Conservation (phyloP, 2,329 filamentous ascomycete genomes). For the Furcasterigmium sp. region DNA sequence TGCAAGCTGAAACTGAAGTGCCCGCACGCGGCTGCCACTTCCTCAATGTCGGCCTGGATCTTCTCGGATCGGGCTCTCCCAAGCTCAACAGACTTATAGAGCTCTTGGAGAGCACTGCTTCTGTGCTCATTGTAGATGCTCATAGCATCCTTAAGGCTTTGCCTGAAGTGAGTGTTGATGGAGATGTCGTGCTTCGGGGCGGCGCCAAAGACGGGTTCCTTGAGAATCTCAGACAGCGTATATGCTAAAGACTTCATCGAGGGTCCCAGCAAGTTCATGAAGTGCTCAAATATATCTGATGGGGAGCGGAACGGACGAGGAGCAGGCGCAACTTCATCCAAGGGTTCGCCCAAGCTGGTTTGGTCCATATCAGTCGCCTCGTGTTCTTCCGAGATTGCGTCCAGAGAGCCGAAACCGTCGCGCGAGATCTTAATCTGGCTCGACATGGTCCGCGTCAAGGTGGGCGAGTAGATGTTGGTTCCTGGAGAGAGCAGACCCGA, state of each 20-base stretch:
- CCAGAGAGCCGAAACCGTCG: constrained; percentile 42
- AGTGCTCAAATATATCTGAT: constrained; percentile 84
- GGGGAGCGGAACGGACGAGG: constrained; percentile 47
- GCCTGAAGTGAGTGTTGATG: constrained; percentile 73
- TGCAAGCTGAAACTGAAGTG: constrained; percentile 92
- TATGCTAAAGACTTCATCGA: constrained; percentile 96
- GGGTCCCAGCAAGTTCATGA: constrained; percentile 82
- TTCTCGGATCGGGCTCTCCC: constrained; percentile 63
- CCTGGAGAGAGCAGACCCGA: constrained; percentile 24
- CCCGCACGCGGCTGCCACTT: constrained; percentile 94
- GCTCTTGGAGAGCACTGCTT: constrained; percentile 66
- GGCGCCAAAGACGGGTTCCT: constrained; percentile 76
- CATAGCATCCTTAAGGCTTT: constrained; percentile 76
- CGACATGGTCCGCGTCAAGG: constrained; percentile 19
- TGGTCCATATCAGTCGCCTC: constrained; percentile 46
- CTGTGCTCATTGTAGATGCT: constrained; percentile 72
- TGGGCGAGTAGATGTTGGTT: constrained; percentile 21
- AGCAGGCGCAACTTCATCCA: constrained; percentile 16
- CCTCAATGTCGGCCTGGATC: constrained; percentile 88
- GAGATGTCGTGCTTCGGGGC: constrained; percentile 63
- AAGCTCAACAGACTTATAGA: constrained; percentile 77
- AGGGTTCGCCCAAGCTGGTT: constrained; percentile 16
- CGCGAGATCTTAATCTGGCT: constrained; percentile 30
- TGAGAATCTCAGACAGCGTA: constrained; percentile 82
- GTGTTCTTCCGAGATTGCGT: constrained; percentile 60